Evolutionary conservation across 768 basidiomycete species (phyloP).

Genomic region (Lactarius trivialis): DNA sequence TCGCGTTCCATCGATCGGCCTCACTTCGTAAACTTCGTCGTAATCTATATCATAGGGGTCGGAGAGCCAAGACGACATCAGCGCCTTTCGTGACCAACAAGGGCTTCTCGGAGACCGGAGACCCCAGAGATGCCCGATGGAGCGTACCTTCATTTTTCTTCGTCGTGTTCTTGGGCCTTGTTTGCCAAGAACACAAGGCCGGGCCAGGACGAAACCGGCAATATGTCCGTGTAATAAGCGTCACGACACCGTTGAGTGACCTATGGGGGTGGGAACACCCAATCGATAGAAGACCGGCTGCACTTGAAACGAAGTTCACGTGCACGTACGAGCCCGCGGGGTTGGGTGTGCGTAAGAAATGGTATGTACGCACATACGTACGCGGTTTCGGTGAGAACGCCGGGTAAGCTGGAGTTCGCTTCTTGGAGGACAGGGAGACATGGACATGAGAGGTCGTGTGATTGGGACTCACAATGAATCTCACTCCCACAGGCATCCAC

Average conservation of each 20-base stretch:
- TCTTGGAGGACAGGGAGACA: background rate
- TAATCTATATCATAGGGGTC: background rate
- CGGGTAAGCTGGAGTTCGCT: background rate
- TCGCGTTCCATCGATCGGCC: slow-evolving; percentile 1
- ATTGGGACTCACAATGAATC: background rate
- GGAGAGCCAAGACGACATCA: background rate
- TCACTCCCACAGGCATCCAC: background rate
- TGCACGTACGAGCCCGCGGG: background rate
- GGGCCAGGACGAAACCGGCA: background rate
- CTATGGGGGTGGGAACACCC: background rate
- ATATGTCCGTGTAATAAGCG: background rate
- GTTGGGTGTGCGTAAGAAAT: background rate
- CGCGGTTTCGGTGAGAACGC: background rate
- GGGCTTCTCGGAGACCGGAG: background rate
- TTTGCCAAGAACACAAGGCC: background rate
- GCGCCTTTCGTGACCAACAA: background rate
- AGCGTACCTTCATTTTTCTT: background rate
- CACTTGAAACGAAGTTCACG: background rate
- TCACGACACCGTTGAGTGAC: background rate
- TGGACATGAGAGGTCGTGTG: background rate
- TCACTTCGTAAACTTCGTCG: background rate
- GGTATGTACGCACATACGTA: background rate
- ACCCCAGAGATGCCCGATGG: background rate
- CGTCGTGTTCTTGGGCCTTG: background rate
- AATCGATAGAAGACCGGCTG: background rate